A percentile compares a stretch with the other conserved stretches of the same genome.
Evolutionary conservation across 108 stramenopile genomes (phyloP).

Genomic region (Mayamaea pseudoterrestris): DNA sequence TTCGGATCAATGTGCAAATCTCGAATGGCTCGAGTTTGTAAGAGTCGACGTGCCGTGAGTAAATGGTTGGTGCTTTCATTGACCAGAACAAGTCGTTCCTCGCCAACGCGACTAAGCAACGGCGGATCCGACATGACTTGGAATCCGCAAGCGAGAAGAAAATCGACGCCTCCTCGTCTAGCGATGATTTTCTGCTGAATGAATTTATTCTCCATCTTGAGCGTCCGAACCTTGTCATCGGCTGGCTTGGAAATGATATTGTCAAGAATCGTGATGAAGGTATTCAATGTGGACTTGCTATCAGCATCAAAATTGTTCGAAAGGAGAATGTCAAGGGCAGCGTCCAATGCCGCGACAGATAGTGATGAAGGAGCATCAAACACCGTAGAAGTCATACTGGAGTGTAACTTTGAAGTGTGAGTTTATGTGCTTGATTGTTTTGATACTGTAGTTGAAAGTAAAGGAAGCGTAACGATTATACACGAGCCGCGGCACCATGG

Average conservation of each 20-base stretch:
- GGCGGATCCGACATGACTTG: slow-evolving; percentile 12
- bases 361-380: too few species aligned
- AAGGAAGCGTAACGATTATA: too few species aligned
- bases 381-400: too few species aligned
- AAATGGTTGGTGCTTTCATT: slow-evolving; percentile 26
- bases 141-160: slow-evolving; percentile 61
- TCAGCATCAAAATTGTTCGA: slow-evolving; percentile 51
- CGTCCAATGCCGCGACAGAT: slow-evolving; percentile 20
- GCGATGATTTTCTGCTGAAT: slow-evolving; percentile 42
- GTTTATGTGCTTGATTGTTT: too few species aligned
- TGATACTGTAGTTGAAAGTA: too few species aligned
- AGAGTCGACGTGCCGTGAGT: slow-evolving; percentile 23
- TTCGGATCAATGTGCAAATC: slow-evolving; percentile 28
- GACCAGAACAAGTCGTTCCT: slow-evolving; percentile 18
- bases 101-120: slow-evolving; percentile 4
- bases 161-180: slow-evolving; percentile 37
- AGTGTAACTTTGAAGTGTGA: too few species aligned
- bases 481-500: too few species aligned
- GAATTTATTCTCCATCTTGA: slow-evolving; percentile 41
- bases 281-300: slow-evolving; percentile 37
- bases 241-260: slow-evolving; percentile 45
- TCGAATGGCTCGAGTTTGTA: slow-evolving; percentile 25
- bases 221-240: slow-evolving; percentile 58
- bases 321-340: slow-evolving; percentile 26
- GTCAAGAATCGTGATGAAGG: slow-evolving; percentile 62